Evolutionary conservation across 2,329 filamentous ascomycete species (phyloP).

Genomic region (Gremmenia infestans): DNA sequence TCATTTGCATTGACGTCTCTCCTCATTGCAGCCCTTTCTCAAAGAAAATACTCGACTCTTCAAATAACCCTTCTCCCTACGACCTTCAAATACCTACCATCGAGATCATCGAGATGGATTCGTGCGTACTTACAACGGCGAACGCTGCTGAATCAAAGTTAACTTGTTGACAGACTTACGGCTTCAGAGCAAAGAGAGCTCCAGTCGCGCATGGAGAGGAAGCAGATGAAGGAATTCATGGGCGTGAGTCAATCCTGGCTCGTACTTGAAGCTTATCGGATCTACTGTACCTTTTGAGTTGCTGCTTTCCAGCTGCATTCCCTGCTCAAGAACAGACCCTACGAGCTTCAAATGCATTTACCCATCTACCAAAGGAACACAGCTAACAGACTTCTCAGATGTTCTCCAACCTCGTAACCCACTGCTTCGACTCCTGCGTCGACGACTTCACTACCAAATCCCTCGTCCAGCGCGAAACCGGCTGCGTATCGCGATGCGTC

Average conservation of each 20-base stretch:
- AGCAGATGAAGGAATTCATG: conserved; percentile 99
- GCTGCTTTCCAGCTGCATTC: too few relatives aligned
- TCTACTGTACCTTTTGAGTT: too few relatives aligned
- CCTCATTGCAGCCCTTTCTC: neutral
- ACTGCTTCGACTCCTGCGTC: conserved; percentile 96
- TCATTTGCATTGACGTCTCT: neutral
- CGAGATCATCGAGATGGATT: conserved; percentile 46
- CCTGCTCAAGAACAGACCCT: too few relatives aligned
- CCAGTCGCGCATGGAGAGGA: conserved; percentile 90
- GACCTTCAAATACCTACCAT: conserved; percentile 10
- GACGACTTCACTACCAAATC: conserved; percentile 99
- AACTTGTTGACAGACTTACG: conserved; percentile 26
- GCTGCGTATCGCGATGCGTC: conserved; percentile 91
- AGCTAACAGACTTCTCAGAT: conserved; percentile 37
- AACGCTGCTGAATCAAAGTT: conserved; percentile 1
- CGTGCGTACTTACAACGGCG: conserved; percentile 18
- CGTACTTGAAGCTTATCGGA: too few relatives aligned
- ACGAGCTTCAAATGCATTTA: too few relatives aligned
- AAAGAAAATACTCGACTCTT: neutral
- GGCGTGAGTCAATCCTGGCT: conserved; percentile 55
- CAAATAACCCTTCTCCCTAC: neutral
- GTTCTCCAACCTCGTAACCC: conserved; percentile 66
- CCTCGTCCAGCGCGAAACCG: conserved; percentile 78
- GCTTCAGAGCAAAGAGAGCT: conserved; percentile 82
- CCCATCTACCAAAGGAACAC: neutral